Base-by-base conservation (phyloP, 257 asterid genomes). In the Thymus mandschuricus region DNA sequence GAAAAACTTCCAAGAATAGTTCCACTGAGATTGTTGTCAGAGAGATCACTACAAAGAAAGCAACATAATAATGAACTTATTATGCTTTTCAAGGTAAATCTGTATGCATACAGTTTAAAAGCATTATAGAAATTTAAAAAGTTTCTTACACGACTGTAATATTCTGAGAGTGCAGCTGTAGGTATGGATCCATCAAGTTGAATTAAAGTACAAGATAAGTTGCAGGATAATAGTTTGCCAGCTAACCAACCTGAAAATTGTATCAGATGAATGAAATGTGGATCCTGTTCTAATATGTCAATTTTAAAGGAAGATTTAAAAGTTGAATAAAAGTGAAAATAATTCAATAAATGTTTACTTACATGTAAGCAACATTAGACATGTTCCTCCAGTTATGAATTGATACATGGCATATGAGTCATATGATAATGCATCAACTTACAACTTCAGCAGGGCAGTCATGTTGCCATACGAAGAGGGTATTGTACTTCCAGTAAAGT, bases 11-110 rank as follows among this genome's bases (percentile, higher is more conserved):
- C 59, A 70, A 97, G 96, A 76, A 93, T 69, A 49, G 84, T 83
- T 83, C 98, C 97, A 62, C 60, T 81, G 73, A 93, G 92, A 74
- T 80, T 82, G 85, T 93, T 93, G 82, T 71, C 68, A n/a, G 97
- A 86, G 38, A 93, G 86, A 79, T 87, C 89, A 73, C 98, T 90
- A 83, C 83, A 77, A 21, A 43, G 29, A 49, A 65, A 31, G 52
- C 40, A 69, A 59, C 12, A 38, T 4, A 21, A 21, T 21, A 21
- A 69, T 70, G 45, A 54, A 29, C 60, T 35, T 35, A 55, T 7
- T 66, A 58, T 43, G 40, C 43, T 62, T 66, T 65, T 72, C 57
- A 66, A 51, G 60, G 73, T 28, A 49, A 30, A 49, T 54, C 11
- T 40, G 10, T 61, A 29, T 33, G 27, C 28, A 66, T 46, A 38